Base-by-base conservation (phyloP, 345 rosid species). In the Balakata baccata region DNA sequence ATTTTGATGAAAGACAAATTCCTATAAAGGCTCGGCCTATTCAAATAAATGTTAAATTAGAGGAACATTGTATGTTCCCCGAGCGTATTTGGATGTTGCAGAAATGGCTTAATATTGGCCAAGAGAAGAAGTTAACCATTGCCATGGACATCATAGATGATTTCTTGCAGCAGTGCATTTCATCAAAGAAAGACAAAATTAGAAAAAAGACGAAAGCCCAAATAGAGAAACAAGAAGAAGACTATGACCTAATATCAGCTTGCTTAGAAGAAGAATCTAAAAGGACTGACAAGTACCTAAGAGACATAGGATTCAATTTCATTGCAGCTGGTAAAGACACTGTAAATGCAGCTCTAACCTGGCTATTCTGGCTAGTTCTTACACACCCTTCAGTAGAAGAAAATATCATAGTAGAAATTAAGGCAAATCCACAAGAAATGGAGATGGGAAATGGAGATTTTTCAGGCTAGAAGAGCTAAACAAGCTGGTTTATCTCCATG, bases 401-500 rank as follows among this genome's bases (percentile, higher is more conserved):
- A 25, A 83, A 80, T 45, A 75, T 83, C 13, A 46, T 72, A 2
- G 29, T 70, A 53, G 84, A 80, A 50, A 78, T 83, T 3, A 66
- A 75, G 56, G 20, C 34, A 6, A 80, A 75, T 37, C 46, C 63
- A 25, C 62, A 56, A 7, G 60, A 39, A 64, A 25, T 8, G 77
- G 39, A 62, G 23, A 58, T 11, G 62, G 18, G 4, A n/a, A 18
- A 49, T 41, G 51, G 68, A 64, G 3, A 10, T 0, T 64, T 2
- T 43, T 10, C 11, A 64, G 29, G 22, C 11, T 64, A 14, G 84
- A 83, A 70, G 89, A 84, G 46, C 74, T 90, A 85, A 83, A 77
- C 67, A 82, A 75, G 23, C 76, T 87, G 71, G 20, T 89, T 84
- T 78, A 90, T 93, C 11, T 86, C 82, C 81, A 85, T 14, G 85